phyloP scores from a whole-genome alignment of 2,329 filamentous ascomycete genomes.

The Claviceps pazoutovae region DNA sequence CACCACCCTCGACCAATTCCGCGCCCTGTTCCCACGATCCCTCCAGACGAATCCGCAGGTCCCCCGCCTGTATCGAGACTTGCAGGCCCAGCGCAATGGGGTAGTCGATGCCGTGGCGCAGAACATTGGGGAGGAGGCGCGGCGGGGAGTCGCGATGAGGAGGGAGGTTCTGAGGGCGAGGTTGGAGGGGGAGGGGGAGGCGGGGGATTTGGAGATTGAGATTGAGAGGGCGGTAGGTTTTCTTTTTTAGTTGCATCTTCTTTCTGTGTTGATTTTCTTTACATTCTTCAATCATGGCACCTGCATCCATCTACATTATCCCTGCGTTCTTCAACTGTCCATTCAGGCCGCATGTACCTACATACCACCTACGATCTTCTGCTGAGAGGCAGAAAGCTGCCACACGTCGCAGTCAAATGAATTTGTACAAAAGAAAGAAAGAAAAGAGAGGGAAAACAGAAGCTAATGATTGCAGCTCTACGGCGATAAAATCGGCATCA shows the following conservation, averaged over 20 bases:
- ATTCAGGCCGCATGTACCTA: too few relatives aligned
- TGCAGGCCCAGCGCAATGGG: conserved; percentile 59
- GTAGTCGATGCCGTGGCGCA: conserved; percentile 52
- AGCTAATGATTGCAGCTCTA: conserved; percentile 38
- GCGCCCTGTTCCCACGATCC: conserved; percentile 56
- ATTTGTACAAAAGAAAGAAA: neutral
- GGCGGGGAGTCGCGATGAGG: conserved; percentile 42
- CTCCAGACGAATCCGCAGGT: conserved; percentile 54
- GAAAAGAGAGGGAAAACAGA: neutral
- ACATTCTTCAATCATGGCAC: neutral
- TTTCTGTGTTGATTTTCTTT: neutral
- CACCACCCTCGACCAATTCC: conserved; percentile 62
- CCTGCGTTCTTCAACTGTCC: too few relatives aligned
- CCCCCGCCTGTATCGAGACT: conserved; percentile 60
- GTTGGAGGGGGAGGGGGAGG: conserved; percentile 34
- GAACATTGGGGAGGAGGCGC: conserved; percentile 52
- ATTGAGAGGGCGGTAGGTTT: conserved; percentile 42
- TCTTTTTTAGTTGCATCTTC: neutral
- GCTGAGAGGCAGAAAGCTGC: too few relatives aligned
- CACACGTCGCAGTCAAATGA: too few relatives aligned
- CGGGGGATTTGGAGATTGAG: conserved; percentile 48
- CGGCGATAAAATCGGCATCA: conserved; percentile 30
- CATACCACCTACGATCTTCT: too few relatives aligned
- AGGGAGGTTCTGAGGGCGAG: conserved; percentile 41
- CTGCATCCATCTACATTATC: too few relatives aligned